These are phyloP conservation scores for Grammothele lineata DNA, from an alignment of 768 basidiomycete species.

Conservation along the genomic window DNA sequence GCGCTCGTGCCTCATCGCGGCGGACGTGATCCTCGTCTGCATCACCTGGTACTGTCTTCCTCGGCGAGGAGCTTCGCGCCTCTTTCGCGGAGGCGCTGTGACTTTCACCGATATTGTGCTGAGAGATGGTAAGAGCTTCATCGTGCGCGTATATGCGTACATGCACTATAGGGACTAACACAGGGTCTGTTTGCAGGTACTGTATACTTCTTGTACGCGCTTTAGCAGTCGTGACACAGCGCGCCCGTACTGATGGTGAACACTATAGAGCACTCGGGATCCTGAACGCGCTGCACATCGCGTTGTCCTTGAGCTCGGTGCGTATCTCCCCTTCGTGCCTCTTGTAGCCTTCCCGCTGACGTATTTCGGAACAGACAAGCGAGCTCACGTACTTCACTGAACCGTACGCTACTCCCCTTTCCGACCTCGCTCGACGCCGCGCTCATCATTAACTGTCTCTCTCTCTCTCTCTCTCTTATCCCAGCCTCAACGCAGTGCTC, in stretches of 20 bases:
- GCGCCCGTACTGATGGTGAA: not conserved
- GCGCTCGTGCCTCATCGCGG: not conserved
- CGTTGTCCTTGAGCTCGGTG: not conserved
- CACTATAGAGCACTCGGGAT: not conserved
- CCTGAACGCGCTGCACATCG: not conserved
- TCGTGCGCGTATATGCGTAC: too few relatives aligned
- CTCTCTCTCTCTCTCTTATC: too few relatives aligned
- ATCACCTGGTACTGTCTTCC: not conserved
- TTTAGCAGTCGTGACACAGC: not conserved
- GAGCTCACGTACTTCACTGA: not conserved
- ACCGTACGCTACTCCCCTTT: too few relatives aligned
- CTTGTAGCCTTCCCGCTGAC: too few relatives aligned
- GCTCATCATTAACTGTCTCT: too few relatives aligned
- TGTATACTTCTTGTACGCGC: not conserved
- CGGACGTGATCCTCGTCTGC: not conserved
- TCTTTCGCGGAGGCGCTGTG: too few relatives aligned
- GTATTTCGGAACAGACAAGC: not conserved
- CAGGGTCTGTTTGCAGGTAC: not conserved
- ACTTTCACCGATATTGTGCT: not conserved
- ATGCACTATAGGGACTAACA: not conserved
- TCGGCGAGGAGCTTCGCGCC: not conserved
- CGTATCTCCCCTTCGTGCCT: too few relatives aligned
- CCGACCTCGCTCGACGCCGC: too few relatives aligned
- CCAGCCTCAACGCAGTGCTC: too few relatives aligned
- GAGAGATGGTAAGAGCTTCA: not conserved